Conservation (phyloP, 257 asterid genomes). For the Buddleja alternifolia region DNA sequence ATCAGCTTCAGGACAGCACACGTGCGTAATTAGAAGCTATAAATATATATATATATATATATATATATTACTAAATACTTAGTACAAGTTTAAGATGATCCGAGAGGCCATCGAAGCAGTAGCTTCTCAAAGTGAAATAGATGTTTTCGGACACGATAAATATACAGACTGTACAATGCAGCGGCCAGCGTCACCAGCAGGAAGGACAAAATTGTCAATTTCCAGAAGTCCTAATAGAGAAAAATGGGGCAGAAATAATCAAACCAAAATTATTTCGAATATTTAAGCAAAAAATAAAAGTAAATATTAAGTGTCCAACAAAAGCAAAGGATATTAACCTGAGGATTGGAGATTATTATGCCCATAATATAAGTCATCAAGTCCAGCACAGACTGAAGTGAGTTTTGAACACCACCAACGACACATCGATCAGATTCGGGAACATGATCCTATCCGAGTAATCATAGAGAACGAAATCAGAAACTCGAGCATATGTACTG, state of each 20-base stretch:
- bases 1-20: too few relatives aligned
- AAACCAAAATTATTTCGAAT: neutral
- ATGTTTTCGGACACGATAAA: slow-evolving; percentile 65
- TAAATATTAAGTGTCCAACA: too few relatives aligned
- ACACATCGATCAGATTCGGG: slow-evolving; percentile 74
- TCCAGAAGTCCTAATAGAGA: slow-evolving; percentile 72
- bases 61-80: too few relatives aligned
- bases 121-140: slow-evolving; percentile 68
- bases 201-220: slow-evolving; percentile 64
- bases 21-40: too few relatives aligned
- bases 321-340: slow-evolving; percentile 43
- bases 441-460: slow-evolving; percentile 63
- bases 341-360: slow-evolving; percentile 75
- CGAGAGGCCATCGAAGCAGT: slow-evolving; percentile 5
- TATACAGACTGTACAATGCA: slow-evolving; percentile 55
- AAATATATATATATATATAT: too few relatives aligned
- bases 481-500: neutral
- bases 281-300: too few relatives aligned
- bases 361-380: slow-evolving; percentile 84
- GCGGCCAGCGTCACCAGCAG: slow-evolving; percentile 63
- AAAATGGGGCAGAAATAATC: slow-evolving; percentile 7
- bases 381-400: slow-evolving; percentile 79
- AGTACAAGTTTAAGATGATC: neutral
- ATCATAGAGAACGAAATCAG: neutral
- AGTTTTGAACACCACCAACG: slow-evolving; percentile 92